Evolutionary conservation across 2,329 filamentous ascomycete species (phyloP), one percentile per base, ranked within the genome.

Genomic region (Aspergillus versicolor): DNA sequence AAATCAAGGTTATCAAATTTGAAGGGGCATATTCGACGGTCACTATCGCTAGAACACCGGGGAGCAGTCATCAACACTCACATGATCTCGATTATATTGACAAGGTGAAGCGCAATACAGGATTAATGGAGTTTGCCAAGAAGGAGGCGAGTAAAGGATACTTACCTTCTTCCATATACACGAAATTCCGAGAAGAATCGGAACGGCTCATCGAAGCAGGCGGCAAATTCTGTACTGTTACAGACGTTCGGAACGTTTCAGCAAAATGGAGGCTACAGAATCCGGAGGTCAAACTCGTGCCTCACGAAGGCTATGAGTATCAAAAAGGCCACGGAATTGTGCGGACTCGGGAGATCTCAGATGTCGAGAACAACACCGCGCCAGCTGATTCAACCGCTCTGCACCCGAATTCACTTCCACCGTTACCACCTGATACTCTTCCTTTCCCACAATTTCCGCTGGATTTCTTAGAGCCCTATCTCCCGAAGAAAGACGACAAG

Each of bases 401-500:
- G 3, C 58, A 59, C n/a, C 12, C 59, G 24, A 58, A 52, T 22
- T 52, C 61, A 19, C 61, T 63, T 41, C 51, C 61, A 32, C 61
- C 63, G 2, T 55, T 74, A 32, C 69, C 74, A 24, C 65, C 72
- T 15, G 75, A 78, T 65, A 74, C 74, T n/a, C 62, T 79, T 46
- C 64, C 69, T 21, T 82, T 82, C 60, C 75, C 82, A 11, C 63
- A 70, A 13, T 70, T 76, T 42, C 67, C 78, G 4, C 68, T 79
- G 43, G 67, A 73, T 5, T 82, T 81, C 50, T 72, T 86, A 42
- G 72, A 77, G 34, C 74, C 79, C 12, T 85, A 84, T 68, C 72
- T 86, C 17, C 80, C 81, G n/a, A 63, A 62, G 12, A 58, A 64
- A 32, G 63, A 67, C 34, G 69, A 70, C 42, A 68, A 59, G 42